Evolutionary conservation across 2,329 filamentous ascomycete genomes (phyloP).

Genomic region (Malbranchea cinnamomea): DNA sequence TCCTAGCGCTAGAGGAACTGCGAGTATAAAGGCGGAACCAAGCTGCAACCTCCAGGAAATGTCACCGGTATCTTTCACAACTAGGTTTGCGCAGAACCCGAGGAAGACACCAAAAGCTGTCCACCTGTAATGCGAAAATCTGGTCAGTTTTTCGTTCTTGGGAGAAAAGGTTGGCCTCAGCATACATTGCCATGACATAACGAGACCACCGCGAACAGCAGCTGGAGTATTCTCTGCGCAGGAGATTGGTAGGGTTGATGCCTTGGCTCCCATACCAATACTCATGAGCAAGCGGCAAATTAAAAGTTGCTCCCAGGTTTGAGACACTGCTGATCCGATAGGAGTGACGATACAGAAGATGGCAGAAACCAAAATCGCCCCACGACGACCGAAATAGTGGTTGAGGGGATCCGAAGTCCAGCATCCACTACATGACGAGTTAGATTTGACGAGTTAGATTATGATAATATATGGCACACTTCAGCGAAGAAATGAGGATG

Average conservation of each 20-base stretch:
- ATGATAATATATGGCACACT: conserved; percentile 9
- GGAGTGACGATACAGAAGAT: conserved; percentile 52
- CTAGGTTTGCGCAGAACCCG: conserved; percentile 50
- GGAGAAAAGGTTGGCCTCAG: too few species aligned
- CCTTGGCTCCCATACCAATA: conserved; percentile 47
- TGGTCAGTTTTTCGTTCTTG: too few species aligned
- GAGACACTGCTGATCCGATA: conserved; percentile 48
- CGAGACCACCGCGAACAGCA: conserved; percentile 39
- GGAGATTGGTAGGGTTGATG: conserved; percentile 41
- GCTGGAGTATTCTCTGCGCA: conserved; percentile 42
- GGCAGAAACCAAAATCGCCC: conserved; percentile 48
- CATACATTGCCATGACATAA: conserved; percentile 40
- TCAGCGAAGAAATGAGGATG: conserved; percentile 6
- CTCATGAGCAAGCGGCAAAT: conserved; percentile 43
- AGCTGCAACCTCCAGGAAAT: conserved; percentile 51
- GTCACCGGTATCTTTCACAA: conserved; percentile 42
- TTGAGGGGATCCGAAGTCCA: conserved; percentile 55
- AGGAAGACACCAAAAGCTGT: conserved; percentile 51
- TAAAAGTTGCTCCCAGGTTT: conserved; percentile 45
- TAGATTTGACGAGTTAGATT: conserved; percentile 7
- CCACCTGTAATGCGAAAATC: conserved; percentile 23
- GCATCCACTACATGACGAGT: conserved; percentile 36
- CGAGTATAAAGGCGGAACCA: conserved; percentile 50
- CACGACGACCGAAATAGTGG: conserved; percentile 42
- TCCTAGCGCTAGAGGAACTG: conserved; percentile 42